A percentile compares a stretch with the other conserved stretches of the same genome.
phyloP scores from a whole-genome alignment of 176 grass and related monocot species.

The Leersia perrieri region DNA sequence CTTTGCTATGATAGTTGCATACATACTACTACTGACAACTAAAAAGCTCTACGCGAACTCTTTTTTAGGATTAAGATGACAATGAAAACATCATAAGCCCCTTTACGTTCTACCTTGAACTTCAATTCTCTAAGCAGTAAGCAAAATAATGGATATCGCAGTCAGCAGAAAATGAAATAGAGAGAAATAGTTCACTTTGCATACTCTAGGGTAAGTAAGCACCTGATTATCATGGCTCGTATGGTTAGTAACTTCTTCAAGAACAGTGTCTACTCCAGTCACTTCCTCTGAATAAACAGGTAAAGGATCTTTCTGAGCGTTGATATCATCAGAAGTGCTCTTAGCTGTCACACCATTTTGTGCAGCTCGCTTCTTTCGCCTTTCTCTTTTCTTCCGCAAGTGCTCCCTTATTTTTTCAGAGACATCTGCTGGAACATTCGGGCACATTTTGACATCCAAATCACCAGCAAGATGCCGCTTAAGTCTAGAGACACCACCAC shows the following conservation, averaged over 20 bases:
- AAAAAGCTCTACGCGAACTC: background rate
- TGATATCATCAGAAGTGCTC: slow-evolving; percentile 23
- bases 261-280: slow-evolving; percentile 22
- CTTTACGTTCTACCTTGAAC: background rate
- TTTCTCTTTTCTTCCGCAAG: slow-evolving; percentile 56
- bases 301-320: slow-evolving; percentile 32
- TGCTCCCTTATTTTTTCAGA: slow-evolving; percentile 59
- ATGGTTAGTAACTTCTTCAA: slow-evolving; percentile 53
- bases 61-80: background rate
- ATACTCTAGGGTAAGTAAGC: slow-evolving; percentile 32
- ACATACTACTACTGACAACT: background rate
- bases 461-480: slow-evolving; percentile 87
- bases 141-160: background rate
- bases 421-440: slow-evolving; percentile 69
- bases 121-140: background rate
- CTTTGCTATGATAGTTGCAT: background rate
- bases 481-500: slow-evolving; percentile 90
- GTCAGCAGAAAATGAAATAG: slow-evolving; percentile 1
- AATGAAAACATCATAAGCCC: background rate
- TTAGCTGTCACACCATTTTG: slow-evolving; percentile 30
- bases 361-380: slow-evolving; percentile 41
- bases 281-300: slow-evolving; percentile 22
- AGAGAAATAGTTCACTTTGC: slow-evolving; percentile 1
- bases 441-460: slow-evolving; percentile 80
- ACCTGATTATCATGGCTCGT: slow-evolving; percentile 28